Conservation (phyloP, 2,329 filamentous ascomycete genomes). For the Pestalotiopsis sp. region DNA sequence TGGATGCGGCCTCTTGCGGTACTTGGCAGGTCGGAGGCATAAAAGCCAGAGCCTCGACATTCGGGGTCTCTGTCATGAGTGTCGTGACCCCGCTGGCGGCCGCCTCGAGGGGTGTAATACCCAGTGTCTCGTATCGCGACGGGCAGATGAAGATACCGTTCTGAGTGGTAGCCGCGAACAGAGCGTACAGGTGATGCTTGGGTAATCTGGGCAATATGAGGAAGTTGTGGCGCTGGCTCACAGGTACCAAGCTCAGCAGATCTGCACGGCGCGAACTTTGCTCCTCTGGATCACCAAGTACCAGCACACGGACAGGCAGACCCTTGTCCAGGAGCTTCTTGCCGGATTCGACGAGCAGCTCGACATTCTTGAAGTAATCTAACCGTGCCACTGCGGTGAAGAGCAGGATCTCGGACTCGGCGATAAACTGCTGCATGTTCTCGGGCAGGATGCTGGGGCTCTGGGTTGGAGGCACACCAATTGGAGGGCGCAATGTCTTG, state of each 20-base stretch:
- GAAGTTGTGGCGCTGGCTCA: neutral
- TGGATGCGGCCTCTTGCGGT: neutral
- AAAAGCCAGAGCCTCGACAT: slow-evolving; percentile 9
- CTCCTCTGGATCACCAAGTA: slow-evolving; percentile 7
- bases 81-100: slow-evolving; percentile 11
- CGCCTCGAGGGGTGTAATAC: slow-evolving; percentile 12
- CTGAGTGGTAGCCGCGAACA: neutral
- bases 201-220: slow-evolving; percentile 3
- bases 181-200: slow-evolving; percentile 13
- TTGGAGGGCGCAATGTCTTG: slow-evolving; percentile 9
- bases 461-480: slow-evolving; percentile 6
- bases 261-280: neutral
- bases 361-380: slow-evolving; percentile 14
- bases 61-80: slow-evolving; percentile 7
- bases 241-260: neutral
- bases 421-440: slow-evolving; percentile 1
- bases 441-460: neutral
- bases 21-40: slow-evolving; percentile 6
- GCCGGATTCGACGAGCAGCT: slow-evolving; percentile 8
- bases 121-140: slow-evolving; percentile 12
- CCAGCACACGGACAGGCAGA: slow-evolving; percentile 5
- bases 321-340: slow-evolving; percentile 7
- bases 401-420: slow-evolving; percentile 2
- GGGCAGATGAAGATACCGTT: slow-evolving; percentile 13
- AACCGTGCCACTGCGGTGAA: slow-evolving; percentile 12